Evolutionary conservation across 139 green algal species (phyloP).

Genomic region (Tetradesmus obliquus): DNA sequence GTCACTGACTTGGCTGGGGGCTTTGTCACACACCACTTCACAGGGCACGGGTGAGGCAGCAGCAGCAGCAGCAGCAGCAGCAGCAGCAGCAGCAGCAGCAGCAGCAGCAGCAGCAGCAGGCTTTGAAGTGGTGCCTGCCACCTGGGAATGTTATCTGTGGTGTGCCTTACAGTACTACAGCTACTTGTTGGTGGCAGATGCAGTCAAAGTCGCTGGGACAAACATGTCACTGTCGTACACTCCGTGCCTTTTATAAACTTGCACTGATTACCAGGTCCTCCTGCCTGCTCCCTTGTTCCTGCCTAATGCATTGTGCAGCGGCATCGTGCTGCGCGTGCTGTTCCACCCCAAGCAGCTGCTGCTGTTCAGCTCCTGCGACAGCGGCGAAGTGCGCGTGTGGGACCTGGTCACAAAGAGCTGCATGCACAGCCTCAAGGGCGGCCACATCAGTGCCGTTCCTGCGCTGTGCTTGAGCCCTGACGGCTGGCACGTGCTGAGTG

Average conservation of each 20-base stretch:
- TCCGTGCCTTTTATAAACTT: neutral
- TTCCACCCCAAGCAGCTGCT: slow-evolving; percentile 92
- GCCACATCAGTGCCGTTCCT: slow-evolving; percentile 90
- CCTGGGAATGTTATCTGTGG: neutral
- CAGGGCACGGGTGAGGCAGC: slow-evolving; percentile 72
- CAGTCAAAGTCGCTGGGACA: no score
- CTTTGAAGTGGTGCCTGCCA: neutral
- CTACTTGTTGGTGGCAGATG: no score
- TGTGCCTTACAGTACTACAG: no score
- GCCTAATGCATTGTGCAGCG: slow-evolving; percentile 23
- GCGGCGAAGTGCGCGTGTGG: slow-evolving; percentile 83
- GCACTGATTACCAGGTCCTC: neutral
- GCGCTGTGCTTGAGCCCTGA: slow-evolving; percentile 78
- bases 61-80: slow-evolving; percentile 17
- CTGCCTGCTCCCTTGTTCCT: neutral
- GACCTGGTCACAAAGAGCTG: slow-evolving; percentile 83
- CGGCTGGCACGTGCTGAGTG: slow-evolving; percentile 74
- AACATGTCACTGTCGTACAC: no score
- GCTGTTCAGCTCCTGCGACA: slow-evolving; percentile 83
- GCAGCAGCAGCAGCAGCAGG: neutral
- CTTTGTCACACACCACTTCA: slow-evolving; percentile 94
- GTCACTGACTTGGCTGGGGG: slow-evolving; percentile 83
- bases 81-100: slow-evolving; percentile 3
- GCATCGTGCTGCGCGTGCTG: slow-evolving; percentile 58
- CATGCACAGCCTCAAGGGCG: slow-evolving; percentile 45